phyloP scores from a whole-genome alignment of 2,329 filamentous ascomycete species.

The Aureobasidium sp. region DNA sequence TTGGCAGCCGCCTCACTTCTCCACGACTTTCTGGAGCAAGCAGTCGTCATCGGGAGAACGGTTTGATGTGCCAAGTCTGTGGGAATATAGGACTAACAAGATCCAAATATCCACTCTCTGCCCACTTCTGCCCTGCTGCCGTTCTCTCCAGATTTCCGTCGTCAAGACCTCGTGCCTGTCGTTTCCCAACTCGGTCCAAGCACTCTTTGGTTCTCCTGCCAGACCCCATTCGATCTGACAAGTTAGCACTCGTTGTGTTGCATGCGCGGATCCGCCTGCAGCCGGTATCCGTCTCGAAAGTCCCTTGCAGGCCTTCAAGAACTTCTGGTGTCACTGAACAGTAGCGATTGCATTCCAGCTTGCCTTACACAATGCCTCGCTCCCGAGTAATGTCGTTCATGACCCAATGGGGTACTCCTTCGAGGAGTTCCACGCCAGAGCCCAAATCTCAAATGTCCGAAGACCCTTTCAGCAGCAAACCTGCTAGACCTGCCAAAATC shows the following conservation, averaged over 20 bases:
- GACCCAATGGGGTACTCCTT: slow-evolving; percentile 59
- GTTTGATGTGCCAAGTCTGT: slow-evolving; percentile 3
- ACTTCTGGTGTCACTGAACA: slow-evolving; percentile 5
- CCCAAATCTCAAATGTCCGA: not conserved
- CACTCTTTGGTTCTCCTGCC: not conserved
- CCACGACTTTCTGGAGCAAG: slow-evolving; percentile 1
- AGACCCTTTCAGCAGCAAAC: slow-evolving; percentile 15
- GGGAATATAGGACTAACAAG: not conserved
- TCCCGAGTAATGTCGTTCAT: slow-evolving; percentile 75
- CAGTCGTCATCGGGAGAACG: slow-evolving; percentile 4
- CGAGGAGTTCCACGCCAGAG: slow-evolving; percentile 30
- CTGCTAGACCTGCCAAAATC: slow-evolving; percentile 14
- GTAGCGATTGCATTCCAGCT: not conserved
- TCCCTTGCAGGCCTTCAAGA: slow-evolving; percentile 4
- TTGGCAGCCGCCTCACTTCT: not conserved
- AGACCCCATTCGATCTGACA: not conserved
- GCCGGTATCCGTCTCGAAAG: not conserved
- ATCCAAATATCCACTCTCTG: not conserved
- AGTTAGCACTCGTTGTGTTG: not conserved
- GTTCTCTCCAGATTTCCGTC: slow-evolving; percentile 2
- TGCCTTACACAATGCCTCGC: slow-evolving; percentile 25
- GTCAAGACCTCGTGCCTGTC: not conserved
- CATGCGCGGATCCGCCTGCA: slow-evolving; percentile 2
- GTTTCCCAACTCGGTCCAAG: not conserved
- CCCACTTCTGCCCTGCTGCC: not conserved